Conservation (phyloP, 2,329 filamentous ascomycete species). For the Laburnicola sp. region DNA sequence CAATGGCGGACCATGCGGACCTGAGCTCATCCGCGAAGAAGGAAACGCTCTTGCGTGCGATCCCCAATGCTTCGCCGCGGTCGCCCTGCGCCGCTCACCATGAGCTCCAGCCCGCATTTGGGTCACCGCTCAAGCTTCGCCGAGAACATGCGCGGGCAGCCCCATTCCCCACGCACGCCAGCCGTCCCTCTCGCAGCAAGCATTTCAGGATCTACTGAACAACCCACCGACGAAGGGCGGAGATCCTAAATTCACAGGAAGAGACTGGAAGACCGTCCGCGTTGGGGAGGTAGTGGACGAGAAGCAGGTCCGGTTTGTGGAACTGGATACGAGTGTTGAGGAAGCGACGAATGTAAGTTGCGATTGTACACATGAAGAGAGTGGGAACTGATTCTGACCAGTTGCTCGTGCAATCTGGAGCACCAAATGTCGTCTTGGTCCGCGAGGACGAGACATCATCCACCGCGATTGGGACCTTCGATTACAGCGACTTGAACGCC, state of each 20-base stretch:
- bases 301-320: slow-evolving; percentile 78
- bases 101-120: slow-evolving; percentile 46
- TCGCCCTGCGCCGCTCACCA: slow-evolving; percentile 31
- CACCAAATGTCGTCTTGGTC: slow-evolving; percentile 76
- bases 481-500: slow-evolving; percentile 88
- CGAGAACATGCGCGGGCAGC: slow-evolving; percentile 76
- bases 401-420: slow-evolving; percentile 73
- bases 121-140: slow-evolving; percentile 70
- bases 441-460: slow-evolving; percentile 67
- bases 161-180: slow-evolving; percentile 81
- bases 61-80: slow-evolving; percentile 30
- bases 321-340: slow-evolving; percentile 84
- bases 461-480: slow-evolving; percentile 78
- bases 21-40: slow-evolving; percentile 19
- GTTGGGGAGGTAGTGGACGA: slow-evolving; percentile 81
- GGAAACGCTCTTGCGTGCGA: slow-evolving; percentile 27
- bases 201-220: slow-evolving; percentile 84
- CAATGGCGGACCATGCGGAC: slow-evolving; percentile 33
- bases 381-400: slow-evolving; percentile 46
- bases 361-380: slow-evolving; percentile 9
- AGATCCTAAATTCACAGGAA: slow-evolving; percentile 73
- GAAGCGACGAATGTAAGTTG: slow-evolving; percentile 80
- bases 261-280: slow-evolving; percentile 84
- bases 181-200: slow-evolving; percentile 79
- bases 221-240: slow-evolving; percentile 71